A percentile compares a stretch with the other conserved stretches of the same genome.
phyloP scores from a whole-genome alignment of 805 yeast species.

The Myxozyma melibiosi region DNA sequence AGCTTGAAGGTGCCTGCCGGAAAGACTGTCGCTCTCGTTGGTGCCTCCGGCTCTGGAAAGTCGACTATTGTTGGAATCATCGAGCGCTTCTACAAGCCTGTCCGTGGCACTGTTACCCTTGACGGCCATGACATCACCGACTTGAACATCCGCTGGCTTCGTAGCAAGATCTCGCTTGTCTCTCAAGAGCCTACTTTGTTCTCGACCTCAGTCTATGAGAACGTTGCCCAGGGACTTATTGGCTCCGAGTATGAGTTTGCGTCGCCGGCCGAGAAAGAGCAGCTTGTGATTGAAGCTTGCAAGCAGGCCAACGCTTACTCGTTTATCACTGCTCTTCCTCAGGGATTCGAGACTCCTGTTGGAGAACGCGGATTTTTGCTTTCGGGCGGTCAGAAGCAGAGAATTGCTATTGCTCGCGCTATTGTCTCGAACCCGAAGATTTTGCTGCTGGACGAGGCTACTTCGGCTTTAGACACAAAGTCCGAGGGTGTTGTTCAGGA shows the following conservation, averaged over 20 bases:
- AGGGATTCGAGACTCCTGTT: slow-evolving; percentile 50
- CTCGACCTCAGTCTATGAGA: slow-evolving; percentile 80
- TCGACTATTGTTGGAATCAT: slow-evolving; percentile 83
- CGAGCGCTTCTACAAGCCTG: slow-evolving; percentile 85
- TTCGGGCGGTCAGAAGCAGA: slow-evolving; percentile 69
- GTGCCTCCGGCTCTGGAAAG: slow-evolving; percentile 95
- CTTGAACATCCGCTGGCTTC: slow-evolving; percentile 71
- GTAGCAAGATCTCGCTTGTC: slow-evolving; percentile 81
- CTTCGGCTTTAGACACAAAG: slow-evolving; percentile 64
- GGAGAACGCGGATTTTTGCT: slow-evolving; percentile 62
- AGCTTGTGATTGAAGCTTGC: slow-evolving; percentile 49
- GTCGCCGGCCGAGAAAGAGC: slow-evolving; percentile 44
- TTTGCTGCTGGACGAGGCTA: slow-evolving; percentile 66
- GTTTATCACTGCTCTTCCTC: slow-evolving; percentile 56
- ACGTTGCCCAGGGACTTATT: slow-evolving; percentile 72
- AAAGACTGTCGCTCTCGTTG: slow-evolving; percentile 88
- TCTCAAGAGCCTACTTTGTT: slow-evolving; percentile 96
- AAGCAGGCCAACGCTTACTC: slow-evolving; percentile 54
- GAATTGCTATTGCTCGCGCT: slow-evolving; percentile 67
- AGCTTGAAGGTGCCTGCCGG: slow-evolving; percentile 84
- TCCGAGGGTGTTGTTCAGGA: slow-evolving; percentile 62
- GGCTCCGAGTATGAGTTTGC: slow-evolving; percentile 40
- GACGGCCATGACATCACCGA: slow-evolving; percentile 82
- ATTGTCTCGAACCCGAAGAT: slow-evolving; percentile 57
- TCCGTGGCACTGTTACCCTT: slow-evolving; percentile 69